A percentile compares a stretch with the other conserved stretches of the same genome.
phyloP scores from a whole-genome alignment of 176 grass and related monocot genomes.

The Bothriochloa decipiens region DNA sequence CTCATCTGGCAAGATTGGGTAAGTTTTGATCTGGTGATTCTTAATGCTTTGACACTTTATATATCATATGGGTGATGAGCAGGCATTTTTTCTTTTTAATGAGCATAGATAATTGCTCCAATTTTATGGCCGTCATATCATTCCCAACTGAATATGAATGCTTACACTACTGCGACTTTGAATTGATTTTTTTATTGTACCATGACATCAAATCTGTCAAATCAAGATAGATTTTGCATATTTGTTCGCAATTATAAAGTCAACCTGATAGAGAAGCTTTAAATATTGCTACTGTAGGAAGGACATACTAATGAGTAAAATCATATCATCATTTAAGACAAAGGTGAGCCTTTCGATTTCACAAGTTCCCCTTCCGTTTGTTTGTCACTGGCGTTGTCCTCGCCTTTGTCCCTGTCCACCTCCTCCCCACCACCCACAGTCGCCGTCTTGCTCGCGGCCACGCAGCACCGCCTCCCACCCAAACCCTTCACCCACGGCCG shows the following conservation, averaged over 20 bases:
- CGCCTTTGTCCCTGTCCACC: too few relatives aligned
- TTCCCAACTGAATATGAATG: not conserved
- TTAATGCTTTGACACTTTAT: slow-evolving; percentile 12
- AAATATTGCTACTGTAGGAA: not conserved
- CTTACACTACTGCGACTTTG: not conserved
- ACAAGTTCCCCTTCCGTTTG: too few relatives aligned
- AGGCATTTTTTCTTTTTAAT: not conserved
- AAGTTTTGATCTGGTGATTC: slow-evolving; percentile 47
- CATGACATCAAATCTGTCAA: not conserved
- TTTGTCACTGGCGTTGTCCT: too few relatives aligned
- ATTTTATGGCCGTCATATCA: not conserved
- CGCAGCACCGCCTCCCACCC: too few relatives aligned
- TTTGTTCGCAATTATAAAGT: not conserved
- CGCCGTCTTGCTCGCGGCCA: too few relatives aligned
- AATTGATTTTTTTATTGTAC: not conserved
- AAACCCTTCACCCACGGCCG: too few relatives aligned
- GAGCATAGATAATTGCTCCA: not conserved
- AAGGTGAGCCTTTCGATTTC: too few relatives aligned
- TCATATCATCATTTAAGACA: too few relatives aligned
- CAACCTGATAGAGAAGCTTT: too few relatives aligned
- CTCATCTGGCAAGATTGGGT: slow-evolving; percentile 81
- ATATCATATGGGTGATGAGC: not conserved
- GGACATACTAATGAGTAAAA: not conserved
- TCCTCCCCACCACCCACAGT: too few relatives aligned
- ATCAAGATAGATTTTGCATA: not conserved